Evolutionary conservation across 352 stramenopile genomes (phyloP), one percentile per base, ranked within the genome.

Genomic region (Pythium myriotylum): DNA sequence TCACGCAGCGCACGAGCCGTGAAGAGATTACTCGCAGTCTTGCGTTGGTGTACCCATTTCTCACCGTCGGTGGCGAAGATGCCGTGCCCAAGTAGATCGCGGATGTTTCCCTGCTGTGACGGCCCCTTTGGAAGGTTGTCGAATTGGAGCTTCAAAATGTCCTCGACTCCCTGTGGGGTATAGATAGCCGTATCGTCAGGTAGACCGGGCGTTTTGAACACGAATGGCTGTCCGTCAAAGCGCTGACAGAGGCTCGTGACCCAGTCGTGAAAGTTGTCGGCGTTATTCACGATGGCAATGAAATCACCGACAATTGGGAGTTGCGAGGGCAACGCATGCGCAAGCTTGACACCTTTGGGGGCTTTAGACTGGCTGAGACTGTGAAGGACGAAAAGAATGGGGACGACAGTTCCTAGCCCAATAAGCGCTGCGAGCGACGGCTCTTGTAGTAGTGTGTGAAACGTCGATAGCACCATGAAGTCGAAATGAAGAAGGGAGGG

Each of bases 71-170:
- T 72, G 17, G 74, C 76, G 33, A 88, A 86, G 45, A 86, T 86
- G 22, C 72, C 76, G 39, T 86, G 65, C 32, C 77, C 70, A 3
- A 84, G 17, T 2, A 86, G 46, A 23, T 77, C 74, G 14, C 48
- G 50, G 2, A 81, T 51, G 8, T 67, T 64, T 24, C 66, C 62
- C 39, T 50, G 43, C 40, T 45, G 39, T 51, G 68, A 65, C 2
- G 64, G 41, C 35, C 67, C 84, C 66, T 95, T 95, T 2, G 70
- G 65, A 57, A 92, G 93, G 53, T 72, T 83, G 24, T 82, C 72
- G 51, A 94, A 95, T 19, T 92, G 69, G 23, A 65, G 82, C 53
- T 84, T 82, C 51, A 79, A 60, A 32, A 86, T 72, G 41, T 88
- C 79, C 20, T 88, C 79, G 22, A 86, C 70, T 0, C 58, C 55